These are phyloP conservation scores for Cyberlindnera maritima DNA, from an alignment of 805 yeast species.

Conservation along the genomic window DNA sequence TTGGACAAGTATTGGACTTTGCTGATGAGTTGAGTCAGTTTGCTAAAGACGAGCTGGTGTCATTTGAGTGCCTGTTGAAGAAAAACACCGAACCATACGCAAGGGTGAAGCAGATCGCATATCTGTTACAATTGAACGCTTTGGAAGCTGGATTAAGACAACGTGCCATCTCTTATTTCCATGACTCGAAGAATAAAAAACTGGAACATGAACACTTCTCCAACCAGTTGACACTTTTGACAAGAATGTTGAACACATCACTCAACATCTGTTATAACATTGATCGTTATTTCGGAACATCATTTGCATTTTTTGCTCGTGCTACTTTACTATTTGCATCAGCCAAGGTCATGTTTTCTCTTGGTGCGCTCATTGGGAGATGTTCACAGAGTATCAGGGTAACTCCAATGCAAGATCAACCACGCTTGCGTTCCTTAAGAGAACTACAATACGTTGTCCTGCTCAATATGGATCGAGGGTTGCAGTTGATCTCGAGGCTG, in stretches of 20 bases:
- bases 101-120: slow-evolving; percentile 22
- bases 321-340: background rate
- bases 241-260: slow-evolving; percentile 33
- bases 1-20: slow-evolving; percentile 32
- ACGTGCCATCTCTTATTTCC: slow-evolving; percentile 40
- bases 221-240: slow-evolving; percentile 25
- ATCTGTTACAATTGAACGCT: slow-evolving; percentile 27
- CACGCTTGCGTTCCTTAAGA: background rate
- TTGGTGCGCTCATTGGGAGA: slow-evolving; percentile 1
- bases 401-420: background rate
- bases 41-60: slow-evolving; percentile 25
- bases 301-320: slow-evolving; percentile 5
- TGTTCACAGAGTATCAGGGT: slow-evolving; percentile 1
- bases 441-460: background rate
- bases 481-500: background rate
- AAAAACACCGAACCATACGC: slow-evolving; percentile 12
- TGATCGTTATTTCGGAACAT: slow-evolving; percentile 30
- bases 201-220: slow-evolving; percentile 34
- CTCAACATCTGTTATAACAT: slow-evolving; percentile 33
- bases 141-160: slow-evolving; percentile 33
- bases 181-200: slow-evolving; percentile 26
- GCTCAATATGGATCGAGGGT: background rate
- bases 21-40: slow-evolving; percentile 34
- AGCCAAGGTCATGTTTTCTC: background rate
- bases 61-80: slow-evolving; percentile 13